Base-by-base conservation (phyloP, 83 land plant genomes). In the Larix sibirica region DNA sequence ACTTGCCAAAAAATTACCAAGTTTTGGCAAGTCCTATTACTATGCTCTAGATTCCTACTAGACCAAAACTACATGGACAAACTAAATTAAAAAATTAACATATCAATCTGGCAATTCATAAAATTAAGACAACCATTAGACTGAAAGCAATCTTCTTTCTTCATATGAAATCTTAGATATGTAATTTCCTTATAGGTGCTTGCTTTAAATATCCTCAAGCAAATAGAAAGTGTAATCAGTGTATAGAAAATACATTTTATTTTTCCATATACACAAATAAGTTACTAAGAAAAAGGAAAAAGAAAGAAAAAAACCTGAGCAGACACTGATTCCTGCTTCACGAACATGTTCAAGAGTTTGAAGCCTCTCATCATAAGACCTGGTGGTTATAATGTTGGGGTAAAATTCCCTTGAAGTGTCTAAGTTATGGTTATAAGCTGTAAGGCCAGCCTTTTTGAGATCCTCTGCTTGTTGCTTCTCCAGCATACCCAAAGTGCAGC, bases 401-500 rank as follows among this genome's bases (percentile, higher is more conserved):
- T 98, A 98, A 81, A 88, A 96, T 82, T 98, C 99, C 83, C 99
- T 88, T 21, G 99, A 98, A 10, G 99, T 98, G 73, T 98, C 99
- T 74, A 98, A 92, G 81, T 98, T 98, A 87, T 98, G 99, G 77
- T 96, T 98, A 44, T 98, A 98, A 21, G 99, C 97, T 74, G 99
- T 98, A 10, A 98, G 90, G 47, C 99, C 99, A 78, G 99, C 99
- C 79, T 91, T 89, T 89, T 96, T 98, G 12, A 98, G 92, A 80
- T 93, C 94, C 77, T 90, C 82, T 21, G 99, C 99, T 83, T 98
- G 99, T 83, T 98, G 93, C 86, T 97, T 94, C 88, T 97, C 99
- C 31, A 97, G 66, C 99, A 98, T 98, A 50, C 99, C 99, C 81
- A 98, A 83, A 4, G 99, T 98, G 91, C 99, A 98, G 86, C 99